Conservation (phyloP, 192 early-diverging fungal genomes). For the Backusella luteola region DNA sequence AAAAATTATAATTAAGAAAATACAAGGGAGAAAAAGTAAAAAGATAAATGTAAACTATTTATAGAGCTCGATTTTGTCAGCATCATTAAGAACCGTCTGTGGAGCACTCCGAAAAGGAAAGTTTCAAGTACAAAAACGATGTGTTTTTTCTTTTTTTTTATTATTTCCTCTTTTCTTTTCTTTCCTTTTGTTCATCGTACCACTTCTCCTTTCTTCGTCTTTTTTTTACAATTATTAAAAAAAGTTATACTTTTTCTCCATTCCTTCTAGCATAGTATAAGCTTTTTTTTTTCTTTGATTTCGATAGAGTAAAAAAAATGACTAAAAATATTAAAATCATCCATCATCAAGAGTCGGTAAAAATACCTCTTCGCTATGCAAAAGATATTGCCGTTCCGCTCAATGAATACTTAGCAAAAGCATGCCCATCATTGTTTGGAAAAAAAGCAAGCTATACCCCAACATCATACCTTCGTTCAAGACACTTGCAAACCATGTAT, state of each 20-base stretch:
- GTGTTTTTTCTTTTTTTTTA: neutral
- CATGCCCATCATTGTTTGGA: slow-evolving; percentile 58
- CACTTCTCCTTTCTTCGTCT: neutral
- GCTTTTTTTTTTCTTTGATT: neutral
- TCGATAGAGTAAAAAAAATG: neutral
- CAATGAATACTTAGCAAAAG: slow-evolving; percentile 32
- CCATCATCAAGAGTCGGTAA: slow-evolving; percentile 10
- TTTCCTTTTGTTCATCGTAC: neutral
- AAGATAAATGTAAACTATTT: neutral
- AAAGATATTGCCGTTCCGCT: slow-evolving; percentile 11
- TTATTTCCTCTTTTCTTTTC: neutral
- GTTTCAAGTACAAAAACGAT: neutral
- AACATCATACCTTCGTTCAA: slow-evolving; percentile 67
- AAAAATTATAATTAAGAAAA: neutral
- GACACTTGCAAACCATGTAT: slow-evolving; percentile 80
- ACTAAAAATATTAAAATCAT: slow-evolving; percentile 10
- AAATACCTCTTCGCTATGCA: neutral
- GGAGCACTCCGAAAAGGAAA: neutral
- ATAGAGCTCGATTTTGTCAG: neutral
- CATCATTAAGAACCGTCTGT: neutral
- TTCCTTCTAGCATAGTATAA: neutral
- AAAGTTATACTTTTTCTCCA: neutral
- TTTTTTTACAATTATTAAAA: neutral
- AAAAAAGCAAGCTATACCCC: slow-evolving; percentile 60
- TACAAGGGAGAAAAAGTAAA: neutral